A percentile compares a stretch with the other conserved stretches of the same genome.
Evolutionary conservation across 1,284 basidiomycete genomes (phyloP).

Genomic region (Leccinum huronense): DNA sequence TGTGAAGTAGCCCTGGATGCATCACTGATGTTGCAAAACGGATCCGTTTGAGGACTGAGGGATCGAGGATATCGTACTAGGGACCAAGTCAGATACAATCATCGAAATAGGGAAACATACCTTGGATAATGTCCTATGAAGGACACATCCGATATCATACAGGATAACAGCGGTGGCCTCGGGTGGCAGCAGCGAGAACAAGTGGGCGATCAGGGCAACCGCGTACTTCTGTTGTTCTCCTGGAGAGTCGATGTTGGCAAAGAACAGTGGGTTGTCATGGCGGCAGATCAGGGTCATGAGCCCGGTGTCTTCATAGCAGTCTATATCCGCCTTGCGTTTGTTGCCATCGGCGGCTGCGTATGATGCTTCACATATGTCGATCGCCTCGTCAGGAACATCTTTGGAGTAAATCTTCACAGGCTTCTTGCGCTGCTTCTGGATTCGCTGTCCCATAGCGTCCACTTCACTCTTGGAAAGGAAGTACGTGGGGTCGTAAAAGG

Average conservation of each 20-base stretch:
- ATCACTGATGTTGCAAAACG: not conserved
- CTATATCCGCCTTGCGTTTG: constrained; percentile 3
- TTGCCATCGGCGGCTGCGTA: constrained; percentile 7
- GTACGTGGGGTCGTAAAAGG: constrained; percentile 1
- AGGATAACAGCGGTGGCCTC: not conserved
- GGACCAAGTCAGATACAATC: not conserved
- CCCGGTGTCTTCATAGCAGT: constrained; percentile 3
- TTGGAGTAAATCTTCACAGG: not conserved
- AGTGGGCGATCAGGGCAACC: not conserved
- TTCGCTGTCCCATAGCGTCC: constrained; percentile 2
- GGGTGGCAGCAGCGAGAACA: constrained; percentile 6
- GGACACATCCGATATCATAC: constrained; percentile 10
- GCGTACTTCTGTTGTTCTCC: constrained; percentile 11
- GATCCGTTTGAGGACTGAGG: constrained; percentile 23
- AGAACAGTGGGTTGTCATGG: constrained; percentile 5
- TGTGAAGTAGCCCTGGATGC: not conserved
- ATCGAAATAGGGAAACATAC: not conserved
- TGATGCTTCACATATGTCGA: constrained; percentile 3
- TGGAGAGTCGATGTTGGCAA: constrained; percentile 2
- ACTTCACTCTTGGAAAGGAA: constrained; percentile 8
- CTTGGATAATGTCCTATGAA: not conserved
- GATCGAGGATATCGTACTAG: constrained; percentile 3
- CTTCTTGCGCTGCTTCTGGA: constrained; percentile 4
- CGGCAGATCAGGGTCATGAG: constrained; percentile 8
- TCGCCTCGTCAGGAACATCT: constrained; percentile 5